A percentile compares a stretch with the other conserved stretches of the same genome.
Evolutionary conservation across 371 early-diverging fungal genomes (phyloP).

Genomic region (Syncephalastrum monosporum): DNA sequence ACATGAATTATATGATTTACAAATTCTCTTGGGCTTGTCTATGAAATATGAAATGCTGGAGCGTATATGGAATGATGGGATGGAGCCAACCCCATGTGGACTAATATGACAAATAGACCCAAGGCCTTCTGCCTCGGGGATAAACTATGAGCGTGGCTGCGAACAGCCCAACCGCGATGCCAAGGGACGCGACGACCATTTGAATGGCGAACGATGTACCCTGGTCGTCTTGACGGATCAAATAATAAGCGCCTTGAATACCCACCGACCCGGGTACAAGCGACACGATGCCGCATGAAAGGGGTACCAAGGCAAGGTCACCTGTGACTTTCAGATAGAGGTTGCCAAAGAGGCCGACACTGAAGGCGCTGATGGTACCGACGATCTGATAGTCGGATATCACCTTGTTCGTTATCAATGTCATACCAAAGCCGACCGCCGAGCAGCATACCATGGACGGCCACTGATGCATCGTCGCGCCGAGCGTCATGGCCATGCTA

Average conservation of each 20-base stretch:
- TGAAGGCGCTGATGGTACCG: constrained; percentile 36
- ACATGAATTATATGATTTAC: too few relatives aligned
- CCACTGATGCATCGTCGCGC: constrained; percentile 36
- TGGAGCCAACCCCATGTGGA: background rate
- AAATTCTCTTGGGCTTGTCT: too few relatives aligned
- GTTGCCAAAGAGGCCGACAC: constrained; percentile 35
- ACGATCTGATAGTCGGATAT: constrained; percentile 35
- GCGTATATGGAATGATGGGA: too few relatives aligned
- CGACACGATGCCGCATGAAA: constrained; percentile 40
- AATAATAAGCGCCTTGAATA: constrained; percentile 39
- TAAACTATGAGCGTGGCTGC: constrained; percentile 26
- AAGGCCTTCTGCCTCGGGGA: constrained; percentile 6
- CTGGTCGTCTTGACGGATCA: constrained; percentile 38
- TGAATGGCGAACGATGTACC: constrained; percentile 46
- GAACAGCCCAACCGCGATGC: constrained; percentile 46
- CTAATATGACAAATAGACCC: constrained; percentile 10
- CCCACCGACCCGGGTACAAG: constrained; percentile 45
- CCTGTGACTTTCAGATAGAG: constrained; percentile 37
- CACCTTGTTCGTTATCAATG: constrained; percentile 29
- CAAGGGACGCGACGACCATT: constrained; percentile 45
- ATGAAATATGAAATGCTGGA: too few relatives aligned
- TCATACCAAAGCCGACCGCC: constrained; percentile 26
- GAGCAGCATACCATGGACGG: constrained; percentile 32
- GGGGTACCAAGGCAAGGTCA: constrained; percentile 32
- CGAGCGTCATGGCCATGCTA: constrained; percentile 34